Base-by-base conservation (phyloP, 2,329 filamentous ascomycete genomes). In the Coleophoma crateriformis region DNA sequence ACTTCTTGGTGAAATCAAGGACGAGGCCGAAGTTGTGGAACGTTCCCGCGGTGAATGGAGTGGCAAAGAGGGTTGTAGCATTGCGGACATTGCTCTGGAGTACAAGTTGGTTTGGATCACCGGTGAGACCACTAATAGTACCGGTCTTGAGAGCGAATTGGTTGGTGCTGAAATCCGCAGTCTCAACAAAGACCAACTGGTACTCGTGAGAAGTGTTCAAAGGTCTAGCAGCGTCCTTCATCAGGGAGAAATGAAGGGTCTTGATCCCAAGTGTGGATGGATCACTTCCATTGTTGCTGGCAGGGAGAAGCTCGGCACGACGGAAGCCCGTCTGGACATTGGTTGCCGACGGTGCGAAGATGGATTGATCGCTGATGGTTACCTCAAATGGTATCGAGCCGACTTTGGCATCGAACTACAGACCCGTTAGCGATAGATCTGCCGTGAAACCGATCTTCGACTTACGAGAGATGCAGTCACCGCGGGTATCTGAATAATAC, bases 1-100 rank as follows among this genome's bases (percentile, higher is more conserved):
- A 81, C 77, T 79, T 76, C 48, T 73, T 68, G 45, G 68, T 67
- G 62, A 80, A 85, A 63, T 85, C 74, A 13, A 82, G 67, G 19
- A 71, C 76, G 33, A 83, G 48, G 8, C 73, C 81, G 68, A 84
- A 84, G 68, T 85, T 85, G 62, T 84, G 77, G 71, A 80, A 82
- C 17, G 72, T 67, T 13, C 63, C 70, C 33, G 66, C 60, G n/a
- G 71, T 67, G 48, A 82, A 82, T 2, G 72, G 68, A 0, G 73
- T 71, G 22, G 67, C 70, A 62, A 76, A 83, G 6, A 84, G 65
- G 32, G 73, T 61, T 47, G 68, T 62, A n/a, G 73, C 69, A 49
- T 64, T 65, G 59, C 73, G 75, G 54, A 74, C 70, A 55, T 74
- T 73, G 47, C 72, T 69, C 49, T 75, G 71, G 10, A 78, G 61